These are phyloP conservation scores for Dendrostoma leiphaemia DNA, from an alignment of 2,329 filamentous ascomycete genomes.

Conservation along the genomic window DNA sequence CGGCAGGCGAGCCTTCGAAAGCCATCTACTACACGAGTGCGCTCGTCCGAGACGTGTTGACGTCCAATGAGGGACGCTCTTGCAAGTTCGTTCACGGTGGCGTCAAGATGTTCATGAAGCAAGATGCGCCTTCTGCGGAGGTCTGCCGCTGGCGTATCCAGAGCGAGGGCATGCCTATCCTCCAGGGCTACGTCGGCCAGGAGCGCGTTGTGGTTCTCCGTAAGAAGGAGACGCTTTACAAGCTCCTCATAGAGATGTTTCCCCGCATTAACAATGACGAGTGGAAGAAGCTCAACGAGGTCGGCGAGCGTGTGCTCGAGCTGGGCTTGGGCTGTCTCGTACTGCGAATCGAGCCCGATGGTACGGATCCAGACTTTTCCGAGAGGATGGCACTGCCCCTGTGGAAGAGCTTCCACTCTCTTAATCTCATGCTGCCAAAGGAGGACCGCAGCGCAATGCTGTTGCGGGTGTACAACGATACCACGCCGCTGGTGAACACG, in stretches of 20 bases:
- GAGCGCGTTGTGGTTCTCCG: conserved; percentile 71
- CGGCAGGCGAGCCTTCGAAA: conserved; percentile 81
- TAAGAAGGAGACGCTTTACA: conserved; percentile 76
- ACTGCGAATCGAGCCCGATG: conserved; percentile 75
- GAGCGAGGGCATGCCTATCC: conserved; percentile 85
- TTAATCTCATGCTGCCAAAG: conserved; percentile 98
- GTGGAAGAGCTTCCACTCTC: conserved; percentile 87
- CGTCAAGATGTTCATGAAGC: conserved; percentile 99
- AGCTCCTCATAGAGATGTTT: conserved; percentile 93
- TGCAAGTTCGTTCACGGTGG: conserved; percentile 96
- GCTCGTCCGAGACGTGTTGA: conserved; percentile 80
- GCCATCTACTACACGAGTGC: conserved; percentile 95
- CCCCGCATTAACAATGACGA: conserved; percentile 76
- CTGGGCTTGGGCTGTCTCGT: conserved; percentile 92
- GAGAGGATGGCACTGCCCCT: conserved; percentile 88
- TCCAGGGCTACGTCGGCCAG: conserved; percentile 85
- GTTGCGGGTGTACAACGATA: conserved; percentile 86
- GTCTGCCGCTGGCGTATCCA: conserved; percentile 95
- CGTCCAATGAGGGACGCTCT: conserved; percentile 82
- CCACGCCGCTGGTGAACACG: conserved; percentile 76
- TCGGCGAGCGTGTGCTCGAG: conserved; percentile 76
- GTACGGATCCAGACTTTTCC: conserved; percentile 54
- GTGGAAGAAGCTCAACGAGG: conserved; percentile 78
- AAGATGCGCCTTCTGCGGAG: conserved; percentile 82
- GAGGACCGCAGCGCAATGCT: conserved; percentile 93